Base-by-base conservation (phyloP, 352 stramenopile species). In the Phytophthora pseudosyringae region DNA sequence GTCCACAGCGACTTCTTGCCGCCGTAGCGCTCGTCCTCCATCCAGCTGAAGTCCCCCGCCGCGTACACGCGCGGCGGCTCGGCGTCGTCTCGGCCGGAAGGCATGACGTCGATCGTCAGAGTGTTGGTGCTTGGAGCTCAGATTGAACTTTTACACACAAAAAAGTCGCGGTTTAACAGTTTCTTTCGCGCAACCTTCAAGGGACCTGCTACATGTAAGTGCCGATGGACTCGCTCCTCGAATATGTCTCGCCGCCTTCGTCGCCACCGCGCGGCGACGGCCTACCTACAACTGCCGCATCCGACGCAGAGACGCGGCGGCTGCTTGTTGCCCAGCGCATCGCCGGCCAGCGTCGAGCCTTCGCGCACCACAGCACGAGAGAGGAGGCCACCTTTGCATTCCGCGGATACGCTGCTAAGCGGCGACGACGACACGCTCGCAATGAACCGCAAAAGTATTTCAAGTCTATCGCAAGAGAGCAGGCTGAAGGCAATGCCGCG, bases 1-100 rank as follows among this genome's bases (percentile, higher is more conserved):
- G 80, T 69, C 79, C 73, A 86, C 25, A 93, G 69, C 36, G 78
- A 85, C 67, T 91, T 91, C 47, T 78, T 81, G 51, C 80, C 83
- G 3, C 62, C 61, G 41, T 73, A 69, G 53, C 68, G 80, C 51
- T 79, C 66, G 32, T 88, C 70, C 55, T 86, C 63, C 67, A 90
- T 89, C 80, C 80, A 91, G 49, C 67, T 76, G 45, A 92, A 88
- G 63, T 92, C 83, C 3, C 80, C 80, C 7, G 73, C 65, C n/a
- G 78, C 55, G 31, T 76, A 75, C 25, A 75, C 59, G 38, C 65
- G 69, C 55, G 62, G 51, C 3, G 46, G 50, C 40, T 68, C 60
- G 11, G 40, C 25, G 12, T 7, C 28, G 8, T 69, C 26, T 8
- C 60, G 59, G 21, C 66, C 41, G 3, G 25, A 54, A 36, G 55